Percentiles rank a stretch among this genome's conserved stretches.
phyloP scores from a whole-genome alignment of 805 yeast genomes.

The Saccharomyces paradoxus region DNA sequence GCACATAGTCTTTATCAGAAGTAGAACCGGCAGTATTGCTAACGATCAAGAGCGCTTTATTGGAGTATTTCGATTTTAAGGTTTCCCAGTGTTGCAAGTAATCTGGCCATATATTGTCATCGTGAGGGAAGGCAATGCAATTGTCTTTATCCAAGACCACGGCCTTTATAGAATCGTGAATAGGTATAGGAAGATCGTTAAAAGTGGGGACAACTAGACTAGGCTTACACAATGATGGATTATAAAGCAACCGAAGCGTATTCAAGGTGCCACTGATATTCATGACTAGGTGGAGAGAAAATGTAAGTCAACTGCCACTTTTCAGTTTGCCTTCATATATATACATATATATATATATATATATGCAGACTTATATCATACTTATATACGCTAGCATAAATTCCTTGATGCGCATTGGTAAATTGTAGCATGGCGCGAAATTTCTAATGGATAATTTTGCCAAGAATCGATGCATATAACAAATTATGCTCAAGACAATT shows the following conservation, averaged over 20 bases:
- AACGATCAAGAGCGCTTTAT: conserved; percentile 60
- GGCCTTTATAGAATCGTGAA: conserved; percentile 47
- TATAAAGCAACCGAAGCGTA: conserved; percentile 46
- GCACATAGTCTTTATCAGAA: conserved; percentile 52
- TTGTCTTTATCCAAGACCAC: conserved; percentile 90
- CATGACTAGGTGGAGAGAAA: conserved; percentile 24
- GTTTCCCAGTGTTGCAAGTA: conserved; percentile 50
- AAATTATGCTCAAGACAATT: background rate
- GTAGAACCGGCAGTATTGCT: conserved; percentile 90
- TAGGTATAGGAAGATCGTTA: conserved; percentile 52
- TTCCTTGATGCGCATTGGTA: background rate
- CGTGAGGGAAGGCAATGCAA: conserved; percentile 82
- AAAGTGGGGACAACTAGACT: conserved; percentile 49
- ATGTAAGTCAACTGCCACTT: background rate
- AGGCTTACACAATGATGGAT: conserved; percentile 67
- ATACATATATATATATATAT: background rate
- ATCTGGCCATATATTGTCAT: conserved; percentile 69
- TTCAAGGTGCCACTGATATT: conserved; percentile 75
- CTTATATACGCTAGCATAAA: background rate
- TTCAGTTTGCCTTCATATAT: background rate
- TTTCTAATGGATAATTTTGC: background rate
- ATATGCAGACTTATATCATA: too few species aligned
- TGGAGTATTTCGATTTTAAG: conserved; percentile 52
- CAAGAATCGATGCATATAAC: background rate
- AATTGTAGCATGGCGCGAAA: background rate